Conservation (phyloP, 1,139 yeast species). For the Scheffersomyces parashehatae region DNA sequence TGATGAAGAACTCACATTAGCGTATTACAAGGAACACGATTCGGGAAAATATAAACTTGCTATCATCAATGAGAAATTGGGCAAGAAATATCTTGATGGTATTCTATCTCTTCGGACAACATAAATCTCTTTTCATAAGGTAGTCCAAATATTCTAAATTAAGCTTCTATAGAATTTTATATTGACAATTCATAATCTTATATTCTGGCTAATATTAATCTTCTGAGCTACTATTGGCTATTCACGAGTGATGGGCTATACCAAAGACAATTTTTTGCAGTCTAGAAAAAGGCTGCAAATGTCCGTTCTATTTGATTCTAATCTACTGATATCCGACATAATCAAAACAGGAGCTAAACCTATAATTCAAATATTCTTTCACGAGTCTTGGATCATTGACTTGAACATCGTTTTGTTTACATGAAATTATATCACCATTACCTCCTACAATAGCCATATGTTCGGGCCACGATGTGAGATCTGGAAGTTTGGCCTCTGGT, state of each 20-base stretch:
- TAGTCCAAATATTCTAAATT: too few species aligned
- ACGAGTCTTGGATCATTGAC: slow-evolving; percentile 36
- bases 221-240: too few species aligned
- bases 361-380: slow-evolving; percentile 41
- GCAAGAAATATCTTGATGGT: slow-evolving; percentile 9
- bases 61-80: slow-evolving; percentile 4
- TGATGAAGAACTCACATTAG: slow-evolving; percentile 10
- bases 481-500: slow-evolving; percentile 26
- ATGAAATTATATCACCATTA: slow-evolving; percentile 41
- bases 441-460: slow-evolving; percentile 50
- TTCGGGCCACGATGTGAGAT: slow-evolving; percentile 33
- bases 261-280: too few species aligned
- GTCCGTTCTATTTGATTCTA: too few species aligned
- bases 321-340: too few species aligned
- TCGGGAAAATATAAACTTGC: slow-evolving; percentile 1
- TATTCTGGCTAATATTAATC: too few species aligned
- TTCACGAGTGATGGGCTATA: too few species aligned
- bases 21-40: background rate
- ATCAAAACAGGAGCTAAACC: background rate
- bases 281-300: too few species aligned
- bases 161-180: too few species aligned
- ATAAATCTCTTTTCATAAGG: too few species aligned
- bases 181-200: too few species aligned
- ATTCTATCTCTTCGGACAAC: background rate
- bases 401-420: slow-evolving; percentile 36